These are phyloP conservation scores for Fusarium albosuccineum DNA, from an alignment of 2,329 filamentous ascomycete genomes.

Conservation along the genomic window DNA sequence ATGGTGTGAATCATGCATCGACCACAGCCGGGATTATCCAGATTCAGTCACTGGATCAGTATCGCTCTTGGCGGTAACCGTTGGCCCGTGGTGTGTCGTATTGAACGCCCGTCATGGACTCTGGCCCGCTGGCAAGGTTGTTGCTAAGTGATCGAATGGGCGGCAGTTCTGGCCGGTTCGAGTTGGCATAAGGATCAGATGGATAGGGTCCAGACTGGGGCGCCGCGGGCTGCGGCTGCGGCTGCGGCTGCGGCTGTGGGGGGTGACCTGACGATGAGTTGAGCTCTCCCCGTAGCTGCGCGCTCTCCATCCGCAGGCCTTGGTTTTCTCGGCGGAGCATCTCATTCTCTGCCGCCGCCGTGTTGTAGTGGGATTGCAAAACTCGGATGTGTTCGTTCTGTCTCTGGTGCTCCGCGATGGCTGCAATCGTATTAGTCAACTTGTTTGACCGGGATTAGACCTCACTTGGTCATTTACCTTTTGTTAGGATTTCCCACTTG, in stretches of 20 bases:
- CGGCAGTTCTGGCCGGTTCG: constrained; percentile 65
- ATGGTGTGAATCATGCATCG: constrained; percentile 14
- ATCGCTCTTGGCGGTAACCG: constrained; percentile 60
- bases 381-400: constrained; percentile 63
- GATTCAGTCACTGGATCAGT: constrained; percentile 38
- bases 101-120: constrained; percentile 76
- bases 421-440: constrained; percentile 52
- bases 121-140: constrained; percentile 59
- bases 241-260: constrained; percentile 31
- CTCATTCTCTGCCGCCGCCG: constrained; percentile 59
- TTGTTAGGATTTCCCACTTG: constrained; percentile 90
- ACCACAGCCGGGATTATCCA: neutral
- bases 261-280: constrained; percentile 46
- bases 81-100: constrained; percentile 66
- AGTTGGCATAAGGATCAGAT: constrained; percentile 48
- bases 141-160: constrained; percentile 67
- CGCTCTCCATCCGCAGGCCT: constrained; percentile 61
- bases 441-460: too few relatives aligned
- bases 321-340: constrained; percentile 64
- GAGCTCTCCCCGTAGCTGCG: constrained; percentile 58
- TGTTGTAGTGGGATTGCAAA: constrained; percentile 61
- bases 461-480: constrained; percentile 68
- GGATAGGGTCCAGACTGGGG: constrained; percentile 45
- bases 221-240: constrained; percentile 33
- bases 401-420: constrained; percentile 72